Evolutionary conservation across 805 yeast species (phyloP).

Genomic region (Pichia eremophila): DNA sequence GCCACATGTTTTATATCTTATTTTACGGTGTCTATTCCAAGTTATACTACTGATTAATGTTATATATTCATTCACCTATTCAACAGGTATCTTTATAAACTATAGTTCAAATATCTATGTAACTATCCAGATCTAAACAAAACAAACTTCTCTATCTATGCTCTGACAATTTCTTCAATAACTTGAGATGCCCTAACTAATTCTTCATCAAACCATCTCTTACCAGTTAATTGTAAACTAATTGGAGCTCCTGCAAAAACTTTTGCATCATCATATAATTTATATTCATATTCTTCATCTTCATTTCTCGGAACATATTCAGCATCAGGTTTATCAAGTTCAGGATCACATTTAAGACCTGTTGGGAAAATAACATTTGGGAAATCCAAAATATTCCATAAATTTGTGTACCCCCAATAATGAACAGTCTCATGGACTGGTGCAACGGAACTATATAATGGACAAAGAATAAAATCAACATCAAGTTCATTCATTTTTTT

Average conservation of each 20-base stretch:
- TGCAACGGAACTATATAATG: slow-evolving; percentile 57
- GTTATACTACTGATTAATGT: too few species aligned
- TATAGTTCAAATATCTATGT: too few species aligned
- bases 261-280: slow-evolving; percentile 25
- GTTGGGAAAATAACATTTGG: slow-evolving; percentile 57
- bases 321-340: slow-evolving; percentile 32
- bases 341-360: slow-evolving; percentile 44
- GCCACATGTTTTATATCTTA: too few species aligned
- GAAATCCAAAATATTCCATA: slow-evolving; percentile 58
- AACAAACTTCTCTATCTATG: too few species aligned
- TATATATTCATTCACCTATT: too few species aligned
- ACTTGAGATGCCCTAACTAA: slow-evolving; percentile 36
- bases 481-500: slow-evolving; percentile 38
- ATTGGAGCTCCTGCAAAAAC: slow-evolving; percentile 39
- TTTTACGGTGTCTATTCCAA: too few species aligned
- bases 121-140: too few species aligned
- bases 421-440: slow-evolving; percentile 49
- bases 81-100: too few species aligned
- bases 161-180: slow-evolving; percentile 15
- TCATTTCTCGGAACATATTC: slow-evolving; percentile 30
- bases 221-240: slow-evolving; percentile 41
- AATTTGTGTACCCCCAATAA: slow-evolving; percentile 66
- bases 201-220: slow-evolving; percentile 41
- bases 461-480: slow-evolving; percentile 53
- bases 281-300: slow-evolving; percentile 30